Evolutionary conservation across 2,329 filamentous ascomycete genomes (phyloP).

Genomic region (Sphaerulina vaccinii): DNA sequence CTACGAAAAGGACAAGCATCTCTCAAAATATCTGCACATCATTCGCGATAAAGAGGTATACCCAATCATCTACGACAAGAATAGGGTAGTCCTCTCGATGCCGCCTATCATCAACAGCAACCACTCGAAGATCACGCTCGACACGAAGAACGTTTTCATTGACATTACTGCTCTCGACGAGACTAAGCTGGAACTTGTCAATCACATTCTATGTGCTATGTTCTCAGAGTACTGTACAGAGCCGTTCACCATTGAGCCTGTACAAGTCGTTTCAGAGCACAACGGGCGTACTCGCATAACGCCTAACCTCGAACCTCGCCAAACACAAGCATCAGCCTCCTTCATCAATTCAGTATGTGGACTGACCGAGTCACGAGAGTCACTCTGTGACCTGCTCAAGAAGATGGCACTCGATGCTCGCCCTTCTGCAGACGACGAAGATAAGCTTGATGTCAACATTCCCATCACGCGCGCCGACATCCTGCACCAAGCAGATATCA

Average conservation of each 20-base stretch:
- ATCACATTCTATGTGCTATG: conserved; percentile 95
- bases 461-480: conserved; percentile 91
- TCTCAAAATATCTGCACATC: conserved; percentile 88
- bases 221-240: conserved; percentile 89
- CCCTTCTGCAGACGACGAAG: conserved; percentile 67
- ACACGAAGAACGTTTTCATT: conserved; percentile 93
- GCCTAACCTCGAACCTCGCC: conserved; percentile 74
- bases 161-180: conserved; percentile 94
- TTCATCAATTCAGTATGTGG: conserved; percentile 95
- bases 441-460: conserved; percentile 72
- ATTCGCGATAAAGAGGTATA: conserved; percentile 92
- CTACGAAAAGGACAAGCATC: conserved; percentile 89
- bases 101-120: conserved; percentile 98
- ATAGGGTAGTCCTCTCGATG: conserved; percentile 83
- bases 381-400: conserved; percentile 74
- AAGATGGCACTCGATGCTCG: conserved; percentile 87
- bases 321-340: conserved; percentile 78
- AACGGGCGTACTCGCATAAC: conserved; percentile 79
- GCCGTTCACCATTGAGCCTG: conserved; percentile 87
- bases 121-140: conserved; percentile 89
- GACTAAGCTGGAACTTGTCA: conserved; percentile 94
- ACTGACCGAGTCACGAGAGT: conserved; percentile 68
- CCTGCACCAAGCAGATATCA: conserved; percentile 94
- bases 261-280: conserved; percentile 89
- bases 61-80: conserved; percentile 90